Evolutionary conservation across 192 early-diverging fungal genomes (phyloP).

Genomic region (Coemansia sp.): DNA sequence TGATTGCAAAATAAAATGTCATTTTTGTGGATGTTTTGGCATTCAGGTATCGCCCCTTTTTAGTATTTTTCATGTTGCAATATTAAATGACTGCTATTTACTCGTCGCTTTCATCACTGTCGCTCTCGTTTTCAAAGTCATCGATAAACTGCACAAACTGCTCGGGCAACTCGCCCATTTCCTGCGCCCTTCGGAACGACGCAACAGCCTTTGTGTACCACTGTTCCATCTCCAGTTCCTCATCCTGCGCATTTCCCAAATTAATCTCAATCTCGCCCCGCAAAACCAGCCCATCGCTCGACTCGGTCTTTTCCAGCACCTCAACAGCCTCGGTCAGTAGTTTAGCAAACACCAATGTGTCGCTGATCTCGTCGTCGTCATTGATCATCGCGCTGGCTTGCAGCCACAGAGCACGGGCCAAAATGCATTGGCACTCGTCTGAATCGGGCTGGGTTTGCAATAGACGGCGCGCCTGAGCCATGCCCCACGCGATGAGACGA

Average conservation of each 20-base stretch:
- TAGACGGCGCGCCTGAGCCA: slow-evolving; percentile 8
- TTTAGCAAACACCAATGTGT: slow-evolving; percentile 10
- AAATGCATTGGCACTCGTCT: slow-evolving; percentile 6
- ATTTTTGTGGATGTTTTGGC: not conserved
- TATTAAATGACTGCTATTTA: not conserved
- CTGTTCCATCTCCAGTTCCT: slow-evolving; percentile 28
- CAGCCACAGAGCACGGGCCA: slow-evolving; percentile 34
- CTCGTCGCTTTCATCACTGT: not conserved
- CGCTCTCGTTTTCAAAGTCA: slow-evolving; percentile 32
- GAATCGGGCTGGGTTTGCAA: not conserved
- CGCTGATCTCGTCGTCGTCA: slow-evolving; percentile 23
- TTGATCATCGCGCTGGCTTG: slow-evolving; percentile 26
- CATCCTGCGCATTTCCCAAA: slow-evolving; percentile 43
- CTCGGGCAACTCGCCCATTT: slow-evolving; percentile 35
- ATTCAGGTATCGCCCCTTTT: not conserved
- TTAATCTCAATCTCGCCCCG: slow-evolving; percentile 45
- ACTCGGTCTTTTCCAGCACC: slow-evolving; percentile 9
- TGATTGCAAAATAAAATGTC: slow-evolving; percentile 4
- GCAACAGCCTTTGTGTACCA: slow-evolving; percentile 30
- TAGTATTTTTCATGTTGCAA: not conserved
- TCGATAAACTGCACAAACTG: slow-evolving; percentile 46
- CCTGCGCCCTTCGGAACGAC: slow-evolving; percentile 30
- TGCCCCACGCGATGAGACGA: slow-evolving; percentile 30
- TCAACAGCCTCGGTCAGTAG: slow-evolving; percentile 20
- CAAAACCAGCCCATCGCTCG: slow-evolving; percentile 33